phyloP scores from a whole-genome alignment of 768 basidiomycete species.

The Antrodiella citrinella region DNA sequence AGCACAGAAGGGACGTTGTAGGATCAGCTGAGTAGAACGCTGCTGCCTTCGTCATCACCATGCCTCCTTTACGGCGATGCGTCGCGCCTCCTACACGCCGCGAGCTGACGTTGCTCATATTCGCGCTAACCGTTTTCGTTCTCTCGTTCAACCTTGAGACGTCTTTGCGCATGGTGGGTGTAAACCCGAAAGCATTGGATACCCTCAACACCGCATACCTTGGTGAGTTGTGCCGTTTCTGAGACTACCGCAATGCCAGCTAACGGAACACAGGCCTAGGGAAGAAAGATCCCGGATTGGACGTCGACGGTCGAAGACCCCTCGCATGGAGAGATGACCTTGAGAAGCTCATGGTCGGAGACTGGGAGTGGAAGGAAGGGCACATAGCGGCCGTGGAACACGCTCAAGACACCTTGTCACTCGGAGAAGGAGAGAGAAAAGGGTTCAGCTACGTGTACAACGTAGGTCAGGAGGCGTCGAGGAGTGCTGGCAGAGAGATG shows the following conservation, averaged over 20 bases:
- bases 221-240: slow-evolving; percentile 1
- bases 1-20: too few species aligned
- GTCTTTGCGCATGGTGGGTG: slow-evolving; percentile 41
- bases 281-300: slow-evolving; percentile 30
- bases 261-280: slow-evolving; percentile 15
- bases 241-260: neutral
- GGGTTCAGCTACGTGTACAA: slow-evolving; percentile 19
- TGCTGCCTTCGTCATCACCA: too few species aligned
- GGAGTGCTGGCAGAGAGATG: slow-evolving; percentile 13
- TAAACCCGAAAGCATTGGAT: slow-evolving; percentile 18
- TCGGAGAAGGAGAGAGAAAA: slow-evolving; percentile 33
- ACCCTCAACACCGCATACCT: slow-evolving; percentile 18
- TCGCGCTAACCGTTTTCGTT: slow-evolving; percentile 57
- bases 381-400: slow-evolving; percentile 49
- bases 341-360: slow-evolving; percentile 58
- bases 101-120: slow-evolving; percentile 62
- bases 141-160: slow-evolving; percentile 70
- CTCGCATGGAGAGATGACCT: slow-evolving; percentile 47
- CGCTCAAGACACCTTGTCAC: neutral
- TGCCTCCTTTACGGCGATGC: slow-evolving; percentile 41
- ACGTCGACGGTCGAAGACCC: slow-evolving; percentile 42
- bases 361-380: slow-evolving; percentile 59
- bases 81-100: slow-evolving; percentile 60
- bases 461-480: slow-evolving; percentile 6
- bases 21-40: too few species aligned